Percentiles rank a stretch among this genome's conserved stretches.
Evolutionary conservation across 331 rosid species (phyloP).

Genomic region (Dryas integrifolia): DNA sequence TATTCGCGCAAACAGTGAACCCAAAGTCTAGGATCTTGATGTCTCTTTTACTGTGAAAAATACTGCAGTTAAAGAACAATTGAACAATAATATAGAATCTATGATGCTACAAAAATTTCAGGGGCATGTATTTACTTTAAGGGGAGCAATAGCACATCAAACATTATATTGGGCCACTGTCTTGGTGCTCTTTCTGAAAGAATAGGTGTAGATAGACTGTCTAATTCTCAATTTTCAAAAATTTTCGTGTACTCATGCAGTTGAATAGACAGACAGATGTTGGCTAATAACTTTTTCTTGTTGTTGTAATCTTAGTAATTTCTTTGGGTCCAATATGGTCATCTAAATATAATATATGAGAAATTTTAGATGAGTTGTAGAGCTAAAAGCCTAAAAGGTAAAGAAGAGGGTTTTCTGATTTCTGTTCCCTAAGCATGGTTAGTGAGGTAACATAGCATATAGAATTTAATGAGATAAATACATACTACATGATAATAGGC

Average conservation of each 20-base stretch:
- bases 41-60: neutral
- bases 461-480: neutral
- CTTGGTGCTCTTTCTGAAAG: neutral
- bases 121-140: neutral
- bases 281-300: neutral
- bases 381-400: neutral
- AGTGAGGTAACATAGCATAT: neutral
- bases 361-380: neutral
- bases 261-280: neutral
- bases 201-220: neutral
- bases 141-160: neutral
- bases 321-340: neutral
- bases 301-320: neutral
- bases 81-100: neutral
- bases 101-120: neutral
- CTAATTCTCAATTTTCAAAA: neutral
- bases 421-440: neutral
- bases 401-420: neutral
- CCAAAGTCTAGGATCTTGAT: neutral
- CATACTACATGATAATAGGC: neutral
- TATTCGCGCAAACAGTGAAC: neutral
- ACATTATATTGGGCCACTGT: neutral
- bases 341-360: neutral
- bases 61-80: neutral
- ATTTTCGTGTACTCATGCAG: neutral